Conservation (phyloP, 2,329 filamentous ascomycete species). For the Venturiaceae sp. region DNA sequence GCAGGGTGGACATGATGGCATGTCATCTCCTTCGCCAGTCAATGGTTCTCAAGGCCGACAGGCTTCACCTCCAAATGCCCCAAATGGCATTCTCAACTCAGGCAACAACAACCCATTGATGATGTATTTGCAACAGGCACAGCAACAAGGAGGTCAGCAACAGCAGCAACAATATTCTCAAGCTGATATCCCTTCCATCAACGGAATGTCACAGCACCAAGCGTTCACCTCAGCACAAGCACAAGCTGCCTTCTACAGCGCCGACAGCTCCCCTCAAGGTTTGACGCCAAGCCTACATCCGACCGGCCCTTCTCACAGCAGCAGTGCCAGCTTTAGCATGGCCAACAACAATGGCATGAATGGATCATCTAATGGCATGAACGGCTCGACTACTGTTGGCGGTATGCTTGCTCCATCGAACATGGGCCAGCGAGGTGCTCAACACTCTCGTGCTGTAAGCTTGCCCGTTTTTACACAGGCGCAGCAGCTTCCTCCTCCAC, state of each 20-base stretch:
- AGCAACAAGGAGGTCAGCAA: conserved; percentile 35
- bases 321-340: conserved; percentile 40
- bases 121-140: conserved; percentile 82
- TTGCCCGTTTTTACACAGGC: conserved; percentile 64
- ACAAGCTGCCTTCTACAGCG: conserved; percentile 71
- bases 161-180: conserved; percentile 33
- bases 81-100: conserved; percentile 68
- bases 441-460: conserved; percentile 76
- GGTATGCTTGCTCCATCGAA: conserved; percentile 67
- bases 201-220: conserved; percentile 29
- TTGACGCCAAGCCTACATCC: conserved; percentile 31
- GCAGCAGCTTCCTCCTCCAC: conserved; percentile 29
- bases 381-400: conserved; percentile 60
- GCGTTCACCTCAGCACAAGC: conserved; percentile 69
- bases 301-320: conserved; percentile 46
- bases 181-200: conserved; percentile 23
- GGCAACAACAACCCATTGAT: conserved; percentile 80
- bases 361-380: conserved; percentile 21
- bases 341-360: conserved; percentile 30
- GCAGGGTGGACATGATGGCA: conserved; percentile 47
- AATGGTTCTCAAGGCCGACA: conserved; percentile 50
- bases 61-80: conserved; percentile 56
- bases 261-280: conserved; percentile 18
- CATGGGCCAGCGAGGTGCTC: conserved; percentile 45
- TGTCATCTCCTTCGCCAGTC: conserved; percentile 45